Conservation (phyloP, 2,329 filamentous ascomycete species). For the Epichloe sp. region DNA sequence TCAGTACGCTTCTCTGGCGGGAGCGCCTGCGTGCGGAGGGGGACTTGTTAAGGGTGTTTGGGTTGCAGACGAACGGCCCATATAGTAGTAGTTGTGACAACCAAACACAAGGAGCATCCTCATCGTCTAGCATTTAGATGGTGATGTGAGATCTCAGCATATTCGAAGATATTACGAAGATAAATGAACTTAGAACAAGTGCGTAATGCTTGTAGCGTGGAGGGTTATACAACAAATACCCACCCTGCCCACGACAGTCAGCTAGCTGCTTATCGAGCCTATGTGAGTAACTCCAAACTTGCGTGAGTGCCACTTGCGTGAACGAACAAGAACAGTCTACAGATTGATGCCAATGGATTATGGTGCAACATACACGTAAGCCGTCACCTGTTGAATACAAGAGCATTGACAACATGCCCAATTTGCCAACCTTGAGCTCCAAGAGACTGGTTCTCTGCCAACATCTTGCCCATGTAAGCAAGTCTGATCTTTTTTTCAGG, state of each 20-base stretch:
- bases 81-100: not conserved
- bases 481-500: slow-evolving; percentile 50
- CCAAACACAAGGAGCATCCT: not conserved
- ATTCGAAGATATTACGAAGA: too few relatives aligned
- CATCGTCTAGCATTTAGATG: not conserved
- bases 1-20: not conserved
- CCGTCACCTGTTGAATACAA: slow-evolving; percentile 43
- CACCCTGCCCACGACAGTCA: too few relatives aligned
- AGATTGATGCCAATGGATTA: too few relatives aligned
- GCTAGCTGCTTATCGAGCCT: too few relatives aligned
- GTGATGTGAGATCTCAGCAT: not conserved
- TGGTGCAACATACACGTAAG: too few relatives aligned
- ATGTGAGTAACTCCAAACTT: too few relatives aligned
- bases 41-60: not conserved
- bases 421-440: slow-evolving; percentile 60
- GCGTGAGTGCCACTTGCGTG: too few relatives aligned
- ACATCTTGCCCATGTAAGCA: slow-evolving; percentile 68
- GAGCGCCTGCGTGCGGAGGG: not conserved
- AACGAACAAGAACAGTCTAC: too few relatives aligned
- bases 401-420: slow-evolving; percentile 63
- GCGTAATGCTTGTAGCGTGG: too few relatives aligned
- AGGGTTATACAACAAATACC: too few relatives aligned
- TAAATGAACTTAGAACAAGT: too few relatives aligned
- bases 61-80: not conserved
- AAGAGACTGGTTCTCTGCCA: slow-evolving; percentile 56